phyloP scores from a whole-genome alignment of 2,329 filamentous ascomycete genomes.

The Salinomyces thailandicus region DNA sequence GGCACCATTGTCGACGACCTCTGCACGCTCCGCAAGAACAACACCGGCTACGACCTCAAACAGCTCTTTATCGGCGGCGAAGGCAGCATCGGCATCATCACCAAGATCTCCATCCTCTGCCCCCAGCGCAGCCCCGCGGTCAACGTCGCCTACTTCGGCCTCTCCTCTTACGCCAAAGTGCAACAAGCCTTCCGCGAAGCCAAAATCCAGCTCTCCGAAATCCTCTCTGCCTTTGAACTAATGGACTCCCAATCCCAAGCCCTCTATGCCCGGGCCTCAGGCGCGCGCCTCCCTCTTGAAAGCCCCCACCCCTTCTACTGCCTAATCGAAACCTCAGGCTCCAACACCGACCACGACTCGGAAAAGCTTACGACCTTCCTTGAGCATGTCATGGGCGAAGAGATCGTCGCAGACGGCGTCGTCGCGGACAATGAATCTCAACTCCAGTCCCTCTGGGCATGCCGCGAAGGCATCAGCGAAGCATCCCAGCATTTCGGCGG shows the following conservation, averaged over 20 bases:
- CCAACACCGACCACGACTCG: conserved; percentile 84
- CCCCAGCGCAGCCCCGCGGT: conserved; percentile 78
- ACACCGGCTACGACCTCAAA: conserved; percentile 95
- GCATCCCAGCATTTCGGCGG: conserved; percentile 81
- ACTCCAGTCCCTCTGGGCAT: conserved; percentile 72
- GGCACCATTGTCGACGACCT: conserved; percentile 88
- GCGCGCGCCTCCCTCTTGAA: conserved; percentile 71
- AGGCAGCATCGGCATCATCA: conserved; percentile 90
- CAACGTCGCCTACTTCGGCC: conserved; percentile 89
- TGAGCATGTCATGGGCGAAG: conserved; percentile 80
- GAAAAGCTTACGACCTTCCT: conserved; percentile 84
- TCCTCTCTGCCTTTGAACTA: conserved; percentile 92
- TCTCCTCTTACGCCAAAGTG: conserved; percentile 82
- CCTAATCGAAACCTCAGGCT: conserved; percentile 90
- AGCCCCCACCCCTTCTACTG: conserved; percentile 88
- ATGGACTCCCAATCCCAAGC: conserved; percentile 83
- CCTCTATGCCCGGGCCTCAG: conserved; percentile 63
- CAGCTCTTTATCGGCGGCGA: conserved; percentile 94
- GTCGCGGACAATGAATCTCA: conserved; percentile 92
- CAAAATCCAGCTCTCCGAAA: conserved; percentile 83
- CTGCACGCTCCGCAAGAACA: conserved; percentile 86
- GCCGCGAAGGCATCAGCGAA: conserved; percentile 89
- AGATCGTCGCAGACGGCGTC: conserved; percentile 80
- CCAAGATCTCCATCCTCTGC: conserved; percentile 77
- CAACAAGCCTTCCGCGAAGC: conserved; percentile 79